These are phyloP conservation scores for Mycosphaerella sp. DNA, from an alignment of 2,329 filamentous ascomycete genomes.

Conservation along the genomic window DNA sequence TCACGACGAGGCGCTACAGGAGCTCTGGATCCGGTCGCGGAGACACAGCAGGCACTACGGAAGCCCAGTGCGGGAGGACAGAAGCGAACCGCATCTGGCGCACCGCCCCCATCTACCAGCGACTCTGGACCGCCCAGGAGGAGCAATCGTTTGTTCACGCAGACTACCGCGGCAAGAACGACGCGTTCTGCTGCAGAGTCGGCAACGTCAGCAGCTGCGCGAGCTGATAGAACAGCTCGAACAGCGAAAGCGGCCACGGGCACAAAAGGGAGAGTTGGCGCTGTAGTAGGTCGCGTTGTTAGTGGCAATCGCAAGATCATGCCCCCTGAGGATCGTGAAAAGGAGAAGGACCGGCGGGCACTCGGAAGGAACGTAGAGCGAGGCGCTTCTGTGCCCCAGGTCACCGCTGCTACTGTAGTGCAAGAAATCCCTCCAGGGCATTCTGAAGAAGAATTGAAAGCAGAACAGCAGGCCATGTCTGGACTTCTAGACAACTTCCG, in stretches of 20 bases:
- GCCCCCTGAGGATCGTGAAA: conserved; percentile 47
- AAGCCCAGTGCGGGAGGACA: conserved; percentile 46
- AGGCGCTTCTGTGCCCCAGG: conserved; percentile 40
- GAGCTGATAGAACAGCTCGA: conserved; percentile 42
- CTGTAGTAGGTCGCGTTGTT: conserved; percentile 76
- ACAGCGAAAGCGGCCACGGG: conserved; percentile 61
- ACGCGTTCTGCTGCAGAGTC: conserved; percentile 52
- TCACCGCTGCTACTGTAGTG: conserved; percentile 20
- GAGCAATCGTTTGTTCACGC: conserved; percentile 50
- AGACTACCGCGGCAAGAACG: conserved; percentile 61
- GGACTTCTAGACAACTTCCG: conserved; percentile 74
- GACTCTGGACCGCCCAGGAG: conserved; percentile 43
- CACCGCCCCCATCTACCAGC: conserved; percentile 25
- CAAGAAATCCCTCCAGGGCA: conserved; percentile 22
- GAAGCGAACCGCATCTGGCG: conserved; percentile 86
- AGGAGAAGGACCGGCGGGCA: conserved; percentile 57
- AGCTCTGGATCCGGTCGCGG: conserved; percentile 37
- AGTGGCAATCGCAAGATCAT: conserved; percentile 74
- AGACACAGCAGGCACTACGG: conserved; percentile 27
- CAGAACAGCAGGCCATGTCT: conserved; percentile 64
- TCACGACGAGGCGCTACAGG: conserved; percentile 38
- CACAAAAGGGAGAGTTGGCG: conserved; percentile 60
- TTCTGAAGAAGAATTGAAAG: conserved; percentile 13
- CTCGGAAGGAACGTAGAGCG: conserved; percentile 45
- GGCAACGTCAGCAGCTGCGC: conserved; percentile 52